phyloP scores from a whole-genome alignment of 202 grass and related monocot species.

The Schoenoplectus triqueter region DNA sequence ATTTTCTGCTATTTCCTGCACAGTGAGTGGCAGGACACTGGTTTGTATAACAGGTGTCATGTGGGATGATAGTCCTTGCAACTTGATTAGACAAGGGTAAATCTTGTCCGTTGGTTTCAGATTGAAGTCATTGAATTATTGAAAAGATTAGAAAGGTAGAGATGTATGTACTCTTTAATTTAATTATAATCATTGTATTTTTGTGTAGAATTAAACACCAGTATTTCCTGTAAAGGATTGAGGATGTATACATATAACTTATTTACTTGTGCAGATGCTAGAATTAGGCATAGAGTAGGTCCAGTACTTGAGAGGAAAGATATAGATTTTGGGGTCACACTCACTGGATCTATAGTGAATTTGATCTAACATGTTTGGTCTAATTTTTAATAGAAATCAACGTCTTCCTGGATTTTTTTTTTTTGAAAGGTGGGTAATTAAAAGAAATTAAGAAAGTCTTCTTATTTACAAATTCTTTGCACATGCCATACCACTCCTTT shows the following conservation, averaged over 20 bases:
- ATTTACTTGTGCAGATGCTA: not conserved
- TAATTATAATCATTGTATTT: not conserved
- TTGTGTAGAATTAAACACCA: not conserved
- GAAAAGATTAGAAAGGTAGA: not conserved
- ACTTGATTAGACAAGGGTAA: not conserved
- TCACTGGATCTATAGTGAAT: not conserved
- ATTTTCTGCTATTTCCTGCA: constrained; percentile 9
- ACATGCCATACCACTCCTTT: no score
- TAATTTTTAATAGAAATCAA: not conserved
- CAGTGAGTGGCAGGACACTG: constrained; percentile 5
- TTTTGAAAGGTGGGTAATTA: not conserved
- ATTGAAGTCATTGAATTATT: not conserved
- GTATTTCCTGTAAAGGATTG: not conserved
- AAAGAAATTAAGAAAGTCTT: no score
- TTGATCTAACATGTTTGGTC: not conserved
- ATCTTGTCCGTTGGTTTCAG: no score
- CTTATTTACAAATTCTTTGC: no score
- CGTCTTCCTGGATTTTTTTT: not conserved
- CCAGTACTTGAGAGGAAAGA: not conserved
- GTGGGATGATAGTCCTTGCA: not conserved
- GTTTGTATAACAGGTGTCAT: constrained; percentile 13
- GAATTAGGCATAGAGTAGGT: not conserved
- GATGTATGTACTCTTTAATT: not conserved
- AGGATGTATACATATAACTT: not conserved
- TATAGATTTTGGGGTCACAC: not conserved